Percentiles rank a stretch among this genome's conserved stretches.
Conservation (phyloP, 192 early-diverging fungal species). For the Anaeromyces robustus region DNA sequence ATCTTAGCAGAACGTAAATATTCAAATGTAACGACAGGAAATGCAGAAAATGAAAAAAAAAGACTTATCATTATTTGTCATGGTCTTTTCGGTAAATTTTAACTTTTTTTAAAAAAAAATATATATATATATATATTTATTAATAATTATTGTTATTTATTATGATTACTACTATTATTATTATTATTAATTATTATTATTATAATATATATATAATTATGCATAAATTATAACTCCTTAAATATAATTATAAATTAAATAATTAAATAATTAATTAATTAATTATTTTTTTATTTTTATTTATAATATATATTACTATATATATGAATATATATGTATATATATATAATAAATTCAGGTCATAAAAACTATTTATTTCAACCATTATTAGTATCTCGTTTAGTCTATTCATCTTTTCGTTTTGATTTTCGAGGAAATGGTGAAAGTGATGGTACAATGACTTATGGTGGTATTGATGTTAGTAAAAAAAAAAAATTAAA, state of each 20-base stretch:
- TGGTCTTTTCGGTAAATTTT: neutral
- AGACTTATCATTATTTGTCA: neutral
- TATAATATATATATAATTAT: no score
- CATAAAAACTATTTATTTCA: neutral
- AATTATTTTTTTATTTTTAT: no score
- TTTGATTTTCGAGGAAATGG: neutral
- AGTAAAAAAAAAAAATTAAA: neutral
- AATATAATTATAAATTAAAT: no score
- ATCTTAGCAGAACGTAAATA: neutral
- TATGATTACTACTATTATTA: no score
- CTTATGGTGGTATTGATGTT: neutral
- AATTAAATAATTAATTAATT: no score
- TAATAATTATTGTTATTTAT: no score
- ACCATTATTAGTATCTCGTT: neutral
- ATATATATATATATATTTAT: no score
- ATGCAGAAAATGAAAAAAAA: neutral
- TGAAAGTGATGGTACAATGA: neutral
- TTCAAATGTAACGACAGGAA: neutral
- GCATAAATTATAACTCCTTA: no score
- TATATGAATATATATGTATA: no score
- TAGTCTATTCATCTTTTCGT: neutral
- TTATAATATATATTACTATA: no score
- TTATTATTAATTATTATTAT: no score
- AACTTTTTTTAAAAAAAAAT: no score
- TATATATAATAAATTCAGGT: neutral